A percentile compares a stretch with the other conserved stretches of the same genome.
These are phyloP conservation scores for Phytophthora kernoviae DNA, from an alignment of 352 stramenopile genomes.

Conservation along the genomic window DNA sequence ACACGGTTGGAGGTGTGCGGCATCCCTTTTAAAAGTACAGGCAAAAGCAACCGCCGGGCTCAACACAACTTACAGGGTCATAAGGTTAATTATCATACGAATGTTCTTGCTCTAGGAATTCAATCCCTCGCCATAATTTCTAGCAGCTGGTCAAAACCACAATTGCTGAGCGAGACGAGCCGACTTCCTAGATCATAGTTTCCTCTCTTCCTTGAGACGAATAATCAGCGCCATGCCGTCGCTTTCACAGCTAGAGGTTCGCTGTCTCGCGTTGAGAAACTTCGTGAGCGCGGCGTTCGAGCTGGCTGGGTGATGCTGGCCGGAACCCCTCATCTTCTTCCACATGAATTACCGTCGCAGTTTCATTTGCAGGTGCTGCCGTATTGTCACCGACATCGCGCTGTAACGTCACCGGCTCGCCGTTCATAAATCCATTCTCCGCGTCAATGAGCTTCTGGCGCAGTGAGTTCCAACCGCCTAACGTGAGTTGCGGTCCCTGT, in stretches of 20 bases:
- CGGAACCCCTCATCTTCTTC: conserved; percentile 33
- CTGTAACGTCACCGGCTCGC: conserved; percentile 18
- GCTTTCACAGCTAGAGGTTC: conserved; percentile 9
- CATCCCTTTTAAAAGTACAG: too few relatives aligned
- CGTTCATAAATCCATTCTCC: conserved; percentile 32
- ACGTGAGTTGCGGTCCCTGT: conserved; percentile 41
- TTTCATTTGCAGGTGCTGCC: conserved; percentile 1
- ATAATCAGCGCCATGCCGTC: too few relatives aligned
- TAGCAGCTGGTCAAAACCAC: too few relatives aligned
- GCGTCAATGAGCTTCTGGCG: conserved; percentile 61
- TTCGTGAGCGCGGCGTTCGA: conserved; percentile 18
- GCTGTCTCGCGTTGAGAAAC: conserved; percentile 8
- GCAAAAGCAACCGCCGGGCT: too few relatives aligned
- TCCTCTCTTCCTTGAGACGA: too few relatives aligned
- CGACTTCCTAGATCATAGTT: too few relatives aligned
- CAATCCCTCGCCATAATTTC: too few relatives aligned
- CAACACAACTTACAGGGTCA: too few relatives aligned
- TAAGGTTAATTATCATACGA: too few relatives aligned
- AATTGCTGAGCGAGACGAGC: too few relatives aligned
- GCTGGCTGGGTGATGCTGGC: conserved; percentile 23
- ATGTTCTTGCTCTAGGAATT: too few relatives aligned
- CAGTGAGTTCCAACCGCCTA: conserved; percentile 59
- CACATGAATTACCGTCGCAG: conserved; percentile 15
- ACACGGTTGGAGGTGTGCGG: too few relatives aligned
- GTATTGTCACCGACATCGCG: conserved; percentile 3